phyloP scores from a whole-genome alignment of 352 stramenopile genomes.

The Globisporangium rhizosaccharum region DNA sequence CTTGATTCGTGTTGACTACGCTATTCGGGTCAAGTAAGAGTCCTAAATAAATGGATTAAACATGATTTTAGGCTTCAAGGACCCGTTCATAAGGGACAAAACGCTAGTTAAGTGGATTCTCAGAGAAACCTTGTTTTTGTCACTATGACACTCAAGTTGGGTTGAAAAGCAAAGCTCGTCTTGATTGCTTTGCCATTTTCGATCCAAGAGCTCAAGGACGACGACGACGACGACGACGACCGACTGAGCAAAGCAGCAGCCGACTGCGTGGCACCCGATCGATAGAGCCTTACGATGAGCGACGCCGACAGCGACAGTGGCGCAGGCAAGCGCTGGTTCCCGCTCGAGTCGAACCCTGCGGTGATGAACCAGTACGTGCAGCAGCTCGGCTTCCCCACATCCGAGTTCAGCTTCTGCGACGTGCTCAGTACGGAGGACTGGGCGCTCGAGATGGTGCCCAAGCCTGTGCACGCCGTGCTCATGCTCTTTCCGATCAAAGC shows the following conservation, averaged over 20 bases:
- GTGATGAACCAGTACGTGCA: constrained; percentile 95
- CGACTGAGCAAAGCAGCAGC: neutral
- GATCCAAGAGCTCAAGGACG: neutral
- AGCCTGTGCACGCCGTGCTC: constrained; percentile 89
- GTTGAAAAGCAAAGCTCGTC: no score
- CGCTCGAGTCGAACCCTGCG: constrained; percentile 93
- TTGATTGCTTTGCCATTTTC: no score
- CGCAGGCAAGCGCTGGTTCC: constrained; percentile 79
- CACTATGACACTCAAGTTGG: no score
- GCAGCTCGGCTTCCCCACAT: constrained; percentile 90
- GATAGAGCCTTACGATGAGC: constrained; percentile 23
- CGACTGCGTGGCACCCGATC: neutral
- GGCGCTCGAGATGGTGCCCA: constrained; percentile 95
- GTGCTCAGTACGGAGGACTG: constrained; percentile 96
- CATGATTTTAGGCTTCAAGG: no score
- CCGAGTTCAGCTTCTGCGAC: constrained; percentile 88
- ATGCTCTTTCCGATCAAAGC: constrained; percentile 96
- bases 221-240: neutral
- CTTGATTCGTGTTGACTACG: no score
- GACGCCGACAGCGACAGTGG: constrained; percentile 17
- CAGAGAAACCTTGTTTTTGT: no score
- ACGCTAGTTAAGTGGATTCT: no score
- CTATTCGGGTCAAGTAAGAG: no score
- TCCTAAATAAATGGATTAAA: no score
- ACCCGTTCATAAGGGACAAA: no score